Percentiles rank a stretch among this genome's conserved stretches.
These are phyloP conservation scores for Auxenochlorella pyrenoidosa DNA, from an alignment of 139 green algal genomes.

Conservation along the genomic window DNA sequence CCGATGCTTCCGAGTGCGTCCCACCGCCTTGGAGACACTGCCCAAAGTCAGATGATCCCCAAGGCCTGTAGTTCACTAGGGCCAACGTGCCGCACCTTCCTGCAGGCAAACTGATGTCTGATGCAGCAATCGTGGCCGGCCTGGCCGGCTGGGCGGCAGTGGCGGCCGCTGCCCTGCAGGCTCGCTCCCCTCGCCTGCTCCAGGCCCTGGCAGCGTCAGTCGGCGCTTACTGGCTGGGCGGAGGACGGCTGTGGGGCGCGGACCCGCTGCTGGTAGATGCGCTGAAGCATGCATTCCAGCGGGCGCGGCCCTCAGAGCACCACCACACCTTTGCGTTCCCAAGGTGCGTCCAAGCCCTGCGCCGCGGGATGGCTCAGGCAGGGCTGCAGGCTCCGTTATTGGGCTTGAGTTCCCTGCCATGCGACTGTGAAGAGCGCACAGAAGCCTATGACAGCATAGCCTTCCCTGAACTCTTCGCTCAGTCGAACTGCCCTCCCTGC, in stretches of 20 bases:
- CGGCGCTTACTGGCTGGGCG: not conserved
- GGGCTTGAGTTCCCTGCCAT: too few species aligned
- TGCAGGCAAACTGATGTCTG: conserved; percentile 30
- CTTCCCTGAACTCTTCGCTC: not conserved
- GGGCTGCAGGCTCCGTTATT: not conserved
- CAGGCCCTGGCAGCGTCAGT: not conserved
- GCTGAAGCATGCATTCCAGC: conserved; percentile 36
- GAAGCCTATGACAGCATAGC: not conserved
- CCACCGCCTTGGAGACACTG: too few species aligned
- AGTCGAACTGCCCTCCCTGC: not conserved
- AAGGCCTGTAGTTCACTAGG: too few species aligned
- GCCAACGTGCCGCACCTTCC: not conserved
- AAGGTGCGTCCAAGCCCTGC: not conserved
- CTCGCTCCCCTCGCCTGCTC: not conserved
- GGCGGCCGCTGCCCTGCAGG: not conserved
- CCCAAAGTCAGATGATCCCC: too few species aligned
- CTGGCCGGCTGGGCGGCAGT: conserved; percentile 22
- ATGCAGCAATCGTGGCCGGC: conserved; percentile 8
- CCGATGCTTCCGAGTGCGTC: too few species aligned
- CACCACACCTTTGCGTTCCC: conserved; percentile 52
- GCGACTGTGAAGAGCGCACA: too few species aligned
- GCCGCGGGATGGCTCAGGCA: not conserved
- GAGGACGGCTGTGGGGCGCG: conserved; percentile 17
- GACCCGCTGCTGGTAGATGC: conserved; percentile 24
- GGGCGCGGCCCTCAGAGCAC: conserved; percentile 19